Conservation (phyloP, 2,329 filamentous ascomycete species). For the Xylaria digitata region DNA sequence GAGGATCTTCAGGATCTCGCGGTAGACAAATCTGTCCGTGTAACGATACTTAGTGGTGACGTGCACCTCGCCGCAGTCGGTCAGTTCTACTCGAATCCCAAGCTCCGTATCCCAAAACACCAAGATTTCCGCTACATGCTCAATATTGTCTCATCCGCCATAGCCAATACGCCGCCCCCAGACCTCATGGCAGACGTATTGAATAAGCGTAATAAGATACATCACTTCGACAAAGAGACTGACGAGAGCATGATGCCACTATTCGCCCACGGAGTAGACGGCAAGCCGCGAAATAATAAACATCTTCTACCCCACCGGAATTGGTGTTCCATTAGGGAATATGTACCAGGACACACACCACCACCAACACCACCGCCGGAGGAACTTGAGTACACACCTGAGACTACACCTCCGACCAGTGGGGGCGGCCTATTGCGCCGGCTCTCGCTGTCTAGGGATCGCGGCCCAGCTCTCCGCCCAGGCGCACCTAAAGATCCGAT, state of each 20-base stretch:
- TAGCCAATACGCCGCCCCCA: conserved; percentile 90
- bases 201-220: conserved; percentile 89
- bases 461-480: conserved; percentile 52
- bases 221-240: conserved; percentile 79
- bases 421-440: conserved; percentile 59
- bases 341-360: conserved; percentile 81
- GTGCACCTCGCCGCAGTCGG: conserved; percentile 93
- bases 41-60: conserved; percentile 93
- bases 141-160: conserved; percentile 92
- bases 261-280: conserved; percentile 89
- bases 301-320: conserved; percentile 89
- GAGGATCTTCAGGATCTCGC: conserved; percentile 94
- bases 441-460: conserved; percentile 56
- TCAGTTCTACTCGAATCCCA: conserved; percentile 94
- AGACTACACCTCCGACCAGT: conserved; percentile 52
- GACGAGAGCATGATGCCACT: conserved; percentile 97
- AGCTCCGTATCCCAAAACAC: conserved; percentile 82
- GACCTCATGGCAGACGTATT: conserved; percentile 90
- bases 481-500: conserved; percentile 53
- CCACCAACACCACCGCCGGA: conserved; percentile 71
- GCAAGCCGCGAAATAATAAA: conserved; percentile 90
- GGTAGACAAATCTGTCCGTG: conserved; percentile 88
- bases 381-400: conserved; percentile 56
- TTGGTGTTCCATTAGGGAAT: conserved; percentile 93
- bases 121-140: conserved; percentile 96